phyloP scores from a whole-genome alignment of 2,329 filamentous ascomycete species.

The Cercospora zeae-maydis region DNA sequence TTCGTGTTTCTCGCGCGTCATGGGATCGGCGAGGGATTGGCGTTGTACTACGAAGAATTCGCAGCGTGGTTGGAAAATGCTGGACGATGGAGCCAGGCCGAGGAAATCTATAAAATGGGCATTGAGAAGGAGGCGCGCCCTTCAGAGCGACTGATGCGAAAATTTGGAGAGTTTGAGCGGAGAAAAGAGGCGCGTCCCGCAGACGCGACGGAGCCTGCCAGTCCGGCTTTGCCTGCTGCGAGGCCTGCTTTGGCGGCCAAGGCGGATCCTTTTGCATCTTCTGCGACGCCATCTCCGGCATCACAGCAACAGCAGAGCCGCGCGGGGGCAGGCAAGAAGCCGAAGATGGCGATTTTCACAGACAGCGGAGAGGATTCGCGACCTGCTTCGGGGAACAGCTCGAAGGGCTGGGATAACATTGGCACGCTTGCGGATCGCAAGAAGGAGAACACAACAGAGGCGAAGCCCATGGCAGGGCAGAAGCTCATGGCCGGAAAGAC shows the following conservation, averaged over 20 bases:
- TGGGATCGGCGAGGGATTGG: constrained; percentile 77
- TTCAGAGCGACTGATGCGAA: constrained; percentile 73
- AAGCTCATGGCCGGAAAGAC: constrained; percentile 84
- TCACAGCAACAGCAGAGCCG: constrained; percentile 59
- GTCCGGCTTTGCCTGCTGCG: constrained; percentile 79
- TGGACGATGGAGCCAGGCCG: constrained; percentile 81
- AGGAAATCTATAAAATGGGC: constrained; percentile 88
- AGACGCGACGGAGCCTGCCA: constrained; percentile 64
- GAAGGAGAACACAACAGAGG: constrained; percentile 86
- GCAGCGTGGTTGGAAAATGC: constrained; percentile 85
- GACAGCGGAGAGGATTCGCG: constrained; percentile 58
- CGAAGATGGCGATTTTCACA: constrained; percentile 88
- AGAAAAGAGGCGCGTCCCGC: constrained; percentile 66
- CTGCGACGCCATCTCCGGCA: constrained; percentile 52
- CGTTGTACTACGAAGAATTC: constrained; percentile 95
- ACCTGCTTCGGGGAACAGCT: constrained; percentile 51
- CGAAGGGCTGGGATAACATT: constrained; percentile 88
- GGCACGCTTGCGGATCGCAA: constrained; percentile 80
- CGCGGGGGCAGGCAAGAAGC: constrained; percentile 54
- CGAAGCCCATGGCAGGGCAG: constrained; percentile 88
- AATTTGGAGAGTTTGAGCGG: constrained; percentile 87
- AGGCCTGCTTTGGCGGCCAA: constrained; percentile 82
- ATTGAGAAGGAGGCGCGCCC: constrained; percentile 86
- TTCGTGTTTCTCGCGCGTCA: constrained; percentile 90
- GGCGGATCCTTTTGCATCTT: constrained; percentile 69